Percentiles rank a stretch among this genome's conserved stretches.
Conservation (phyloP, 495 filamentous ascomycete genomes). For the Xeromyces bisporus region DNA sequence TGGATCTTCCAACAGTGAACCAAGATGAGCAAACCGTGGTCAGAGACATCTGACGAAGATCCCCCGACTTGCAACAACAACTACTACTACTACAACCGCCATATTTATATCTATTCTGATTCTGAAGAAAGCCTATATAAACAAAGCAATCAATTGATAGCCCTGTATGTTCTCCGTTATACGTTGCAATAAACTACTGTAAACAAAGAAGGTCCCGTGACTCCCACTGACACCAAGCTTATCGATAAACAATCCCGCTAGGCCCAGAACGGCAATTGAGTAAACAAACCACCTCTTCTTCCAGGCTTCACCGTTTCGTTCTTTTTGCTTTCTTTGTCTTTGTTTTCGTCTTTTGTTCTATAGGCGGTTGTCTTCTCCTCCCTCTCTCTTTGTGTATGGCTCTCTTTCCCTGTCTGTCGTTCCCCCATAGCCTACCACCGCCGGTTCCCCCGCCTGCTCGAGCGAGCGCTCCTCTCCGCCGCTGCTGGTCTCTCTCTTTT, state of each 20-base stretch:
- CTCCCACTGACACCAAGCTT: conserved; percentile 21
- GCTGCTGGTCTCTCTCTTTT: background rate
- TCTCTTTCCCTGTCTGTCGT: background rate
- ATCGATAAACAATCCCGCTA: conserved; percentile 28
- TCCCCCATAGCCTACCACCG: background rate
- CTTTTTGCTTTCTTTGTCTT: conserved; percentile 5
- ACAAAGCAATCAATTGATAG: too few species aligned
- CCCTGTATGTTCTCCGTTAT: too few species aligned
- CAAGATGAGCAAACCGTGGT: too few species aligned
- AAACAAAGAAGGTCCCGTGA: background rate
- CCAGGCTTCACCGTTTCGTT: conserved; percentile 12
- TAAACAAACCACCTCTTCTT: conserved; percentile 24
- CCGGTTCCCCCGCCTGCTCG: background rate
- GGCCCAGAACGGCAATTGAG: conserved; percentile 19
- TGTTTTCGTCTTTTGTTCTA: conserved; percentile 4
- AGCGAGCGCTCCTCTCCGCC: too few species aligned
- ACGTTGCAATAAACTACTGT: too few species aligned
- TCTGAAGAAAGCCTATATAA: too few species aligned
- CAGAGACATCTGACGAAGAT: too few species aligned
- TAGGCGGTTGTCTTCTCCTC: conserved; percentile 2
- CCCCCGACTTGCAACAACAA: too few species aligned
- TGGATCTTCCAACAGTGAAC: too few species aligned
- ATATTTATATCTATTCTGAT: too few species aligned
- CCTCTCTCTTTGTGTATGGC: conserved; percentile 1
- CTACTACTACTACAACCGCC: too few species aligned